Percentiles rank a stretch among this genome's conserved stretches.
These are phyloP conservation scores for Botrytis tulipae DNA, from an alignment of 2,329 filamentous ascomycete species.

Conservation along the genomic window DNA sequence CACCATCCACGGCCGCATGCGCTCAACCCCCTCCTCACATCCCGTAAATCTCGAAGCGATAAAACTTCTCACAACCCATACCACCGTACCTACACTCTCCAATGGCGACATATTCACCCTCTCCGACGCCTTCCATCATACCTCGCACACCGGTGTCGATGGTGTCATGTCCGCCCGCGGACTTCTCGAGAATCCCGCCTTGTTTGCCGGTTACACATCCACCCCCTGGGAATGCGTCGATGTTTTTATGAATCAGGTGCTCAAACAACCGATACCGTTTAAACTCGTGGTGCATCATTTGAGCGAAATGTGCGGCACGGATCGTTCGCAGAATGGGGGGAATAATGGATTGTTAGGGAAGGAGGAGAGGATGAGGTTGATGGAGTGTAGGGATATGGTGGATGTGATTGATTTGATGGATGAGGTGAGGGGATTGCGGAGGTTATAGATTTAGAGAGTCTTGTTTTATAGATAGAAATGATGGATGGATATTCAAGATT, in stretches of 20 bases:
- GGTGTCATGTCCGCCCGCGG: conserved; percentile 71
- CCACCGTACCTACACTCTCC: conserved; percentile 42
- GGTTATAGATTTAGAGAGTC: background rate
- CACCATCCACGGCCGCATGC: conserved; percentile 67
- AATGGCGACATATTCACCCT: conserved; percentile 69
- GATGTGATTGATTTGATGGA: conserved; percentile 62
- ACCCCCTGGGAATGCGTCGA: conserved; percentile 64
- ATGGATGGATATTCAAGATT: background rate
- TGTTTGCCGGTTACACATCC: conserved; percentile 53
- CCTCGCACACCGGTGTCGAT: conserved; percentile 39
- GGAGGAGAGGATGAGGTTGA: conserved; percentile 53
- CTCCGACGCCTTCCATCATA: conserved; percentile 16
- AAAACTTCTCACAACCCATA: conserved; percentile 34
- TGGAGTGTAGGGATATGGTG: conserved; percentile 51
- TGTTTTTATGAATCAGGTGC: conserved; percentile 58
- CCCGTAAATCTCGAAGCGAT: conserved; percentile 64
- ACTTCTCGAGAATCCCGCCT: conserved; percentile 63
- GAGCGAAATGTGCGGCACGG: conserved; percentile 62
- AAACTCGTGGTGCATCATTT: conserved; percentile 66
- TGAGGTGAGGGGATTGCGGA: conserved; percentile 41
- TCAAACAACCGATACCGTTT: conserved; percentile 58
- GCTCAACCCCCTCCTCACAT: conserved; percentile 57
- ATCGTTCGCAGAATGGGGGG: conserved; percentile 52
- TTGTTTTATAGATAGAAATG: background rate
- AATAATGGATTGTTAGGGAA: conserved; percentile 53